Evolutionary conservation across 768 basidiomycete genomes (phyloP), one percentile per base, ranked within the genome.

Genomic region (Pleurotus tuber-regium): DNA sequence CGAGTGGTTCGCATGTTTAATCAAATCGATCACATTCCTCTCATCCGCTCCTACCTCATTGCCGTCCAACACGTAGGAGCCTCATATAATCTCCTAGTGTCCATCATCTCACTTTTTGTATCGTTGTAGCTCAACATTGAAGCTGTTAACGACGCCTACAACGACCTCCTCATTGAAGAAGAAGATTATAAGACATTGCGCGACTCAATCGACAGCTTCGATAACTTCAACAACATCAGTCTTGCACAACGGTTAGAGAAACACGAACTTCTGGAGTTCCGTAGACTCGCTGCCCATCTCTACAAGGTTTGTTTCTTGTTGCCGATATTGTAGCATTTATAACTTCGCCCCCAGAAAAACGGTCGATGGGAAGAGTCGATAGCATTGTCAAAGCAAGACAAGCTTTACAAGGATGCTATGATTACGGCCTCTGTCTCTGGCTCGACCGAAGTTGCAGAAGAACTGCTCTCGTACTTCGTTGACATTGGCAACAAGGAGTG

Each of bases 401-500:
- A 98, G 62, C 74, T 98, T 25, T 98, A 92, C 84, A 96, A 92
- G 66, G 97, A 99, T 64, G 89, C 95, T 4, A 92, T 98, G 76
- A 64, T 93, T 63, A 98, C 96, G 1, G 92, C 94, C 12, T 87
- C 95, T 0, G 72, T 77, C n/a, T 97, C 94, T 2, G 75, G 62
- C 26, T 86, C 83, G n/a, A 87, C 80, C 2, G 91, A 97, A 51
- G 88, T 98, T 26, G 90, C 94, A 3, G 96, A 99, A 68, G 97
- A 98, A 44, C 77, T 98, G 14, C 76, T 98, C 21, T 87, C 87
- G 3, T 98, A 98, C 75, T 99, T 98, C 64, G 94, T 97, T 52
- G 91, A 93, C 69, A 98, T 99, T 57, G 97, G 97, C 28, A 96
- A 96, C 79, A 95, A 94, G 72, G 97, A 99, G 65, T 96, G 93